Conservation (phyloP, 2,329 filamentous ascomycete genomes). For the Aspergillus sp. region DNA sequence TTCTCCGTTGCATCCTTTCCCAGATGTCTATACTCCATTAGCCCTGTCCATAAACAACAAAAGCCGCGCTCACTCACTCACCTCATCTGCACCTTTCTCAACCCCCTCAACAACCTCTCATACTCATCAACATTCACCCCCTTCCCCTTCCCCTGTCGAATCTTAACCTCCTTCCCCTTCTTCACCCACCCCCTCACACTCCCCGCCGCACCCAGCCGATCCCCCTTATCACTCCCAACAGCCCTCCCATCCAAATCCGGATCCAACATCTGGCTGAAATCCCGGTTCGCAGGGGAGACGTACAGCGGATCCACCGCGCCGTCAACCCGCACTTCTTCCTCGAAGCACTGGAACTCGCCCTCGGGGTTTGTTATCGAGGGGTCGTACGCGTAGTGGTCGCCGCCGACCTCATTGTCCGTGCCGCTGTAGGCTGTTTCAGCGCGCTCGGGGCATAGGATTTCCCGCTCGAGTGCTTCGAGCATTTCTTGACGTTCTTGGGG, state of each 20-base stretch:
- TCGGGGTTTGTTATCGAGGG: slow-evolving; percentile 33
- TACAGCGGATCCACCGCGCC: slow-evolving; percentile 5
- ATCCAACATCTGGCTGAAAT: slow-evolving; percentile 2
- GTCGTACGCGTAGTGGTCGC: slow-evolving; percentile 30
- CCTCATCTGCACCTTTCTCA: slow-evolving; percentile 13
- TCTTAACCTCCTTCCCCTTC: slow-evolving; percentile 5
- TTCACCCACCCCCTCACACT: slow-evolving; percentile 11
- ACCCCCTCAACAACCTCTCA: slow-evolving; percentile 8
- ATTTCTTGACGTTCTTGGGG: background rate
- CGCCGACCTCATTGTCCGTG: slow-evolving; percentile 39
- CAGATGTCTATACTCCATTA: background rate
- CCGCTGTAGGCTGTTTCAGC: slow-evolving; percentile 7
- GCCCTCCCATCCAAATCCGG: background rate
- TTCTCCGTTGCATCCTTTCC: background rate
- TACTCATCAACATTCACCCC: background rate
- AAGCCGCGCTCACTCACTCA: no score
- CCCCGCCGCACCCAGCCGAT: background rate
- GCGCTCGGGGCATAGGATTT: slow-evolving; percentile 6
- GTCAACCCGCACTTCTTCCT: slow-evolving; percentile 29
- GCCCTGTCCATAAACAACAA: background rate
- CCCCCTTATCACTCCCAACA: background rate
- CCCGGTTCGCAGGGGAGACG: slow-evolving; percentile 7
- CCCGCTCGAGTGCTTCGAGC: background rate
- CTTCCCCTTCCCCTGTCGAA: background rate
- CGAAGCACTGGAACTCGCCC: slow-evolving; percentile 40